These are phyloP conservation scores for Oryza meridionalis DNA, from an alignment of 176 grass and related monocot species.

Conservation along the genomic window DNA sequence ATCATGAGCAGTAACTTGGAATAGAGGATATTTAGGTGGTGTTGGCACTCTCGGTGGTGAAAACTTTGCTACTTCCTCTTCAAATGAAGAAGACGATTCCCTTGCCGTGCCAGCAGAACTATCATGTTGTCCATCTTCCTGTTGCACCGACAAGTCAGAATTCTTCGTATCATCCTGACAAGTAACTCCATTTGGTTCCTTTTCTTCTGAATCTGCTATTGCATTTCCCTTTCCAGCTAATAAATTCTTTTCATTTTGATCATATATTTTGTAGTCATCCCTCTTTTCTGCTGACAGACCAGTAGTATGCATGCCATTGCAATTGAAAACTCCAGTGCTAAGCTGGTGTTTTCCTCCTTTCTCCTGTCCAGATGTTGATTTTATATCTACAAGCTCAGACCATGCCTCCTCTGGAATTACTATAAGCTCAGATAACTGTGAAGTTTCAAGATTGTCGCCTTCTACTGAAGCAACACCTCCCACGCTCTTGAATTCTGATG, in stretches of 20 bases:
- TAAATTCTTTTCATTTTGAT: conserved; percentile 25
- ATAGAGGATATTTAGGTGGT: conserved; percentile 61
- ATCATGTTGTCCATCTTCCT: conserved; percentile 2
- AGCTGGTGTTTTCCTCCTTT: conserved; percentile 32
- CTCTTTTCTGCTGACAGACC: conserved; percentile 27
- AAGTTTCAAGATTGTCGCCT: conserved; percentile 31
- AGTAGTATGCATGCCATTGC: conserved; percentile 5
- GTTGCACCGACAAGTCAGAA: conserved; percentile 8
- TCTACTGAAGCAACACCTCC: conserved; percentile 30
- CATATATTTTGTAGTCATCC: not conserved
- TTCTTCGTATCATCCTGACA: not conserved
- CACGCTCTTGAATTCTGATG: conserved; percentile 17
- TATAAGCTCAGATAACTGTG: conserved; percentile 42
- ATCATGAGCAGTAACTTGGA: conserved; percentile 79
- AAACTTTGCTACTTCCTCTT: conserved; percentile 49
- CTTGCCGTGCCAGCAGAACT: conserved; percentile 4
- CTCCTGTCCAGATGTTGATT: conserved; percentile 43
- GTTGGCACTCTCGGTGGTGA: conserved; percentile 38
- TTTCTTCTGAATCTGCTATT: conserved; percentile 34
- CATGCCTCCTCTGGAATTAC: conserved; percentile 53
- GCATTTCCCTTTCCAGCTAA: conserved; percentile 25
- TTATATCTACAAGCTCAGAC: conserved; percentile 50
- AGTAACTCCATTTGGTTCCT: conserved; percentile 23
- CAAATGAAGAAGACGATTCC: conserved; percentile 42
- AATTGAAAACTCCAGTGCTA: conserved; percentile 15